Conservation (phyloP, 768 basidiomycete genomes). For the Cantharellus anzutake region DNA sequence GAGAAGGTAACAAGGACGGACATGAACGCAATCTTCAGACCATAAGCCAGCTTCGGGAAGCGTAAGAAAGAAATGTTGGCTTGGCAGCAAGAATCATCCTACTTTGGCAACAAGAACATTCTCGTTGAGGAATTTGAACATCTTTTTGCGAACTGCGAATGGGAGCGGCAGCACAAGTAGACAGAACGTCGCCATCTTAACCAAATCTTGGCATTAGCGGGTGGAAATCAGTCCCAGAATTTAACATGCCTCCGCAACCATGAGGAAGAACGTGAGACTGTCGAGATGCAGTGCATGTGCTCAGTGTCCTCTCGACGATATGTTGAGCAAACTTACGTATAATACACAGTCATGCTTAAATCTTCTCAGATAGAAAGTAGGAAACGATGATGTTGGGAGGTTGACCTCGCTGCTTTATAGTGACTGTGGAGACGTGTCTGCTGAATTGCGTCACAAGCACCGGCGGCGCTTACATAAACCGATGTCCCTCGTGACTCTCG, state of each 20-base stretch:
- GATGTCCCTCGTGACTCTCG: too few species aligned
- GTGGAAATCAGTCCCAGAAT: neutral
- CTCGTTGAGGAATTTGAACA: conserved; percentile 18
- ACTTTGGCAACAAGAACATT: conserved; percentile 40
- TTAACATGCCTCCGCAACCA: conserved; percentile 44
- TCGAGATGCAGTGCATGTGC: neutral
- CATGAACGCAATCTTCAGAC: conserved; percentile 89
- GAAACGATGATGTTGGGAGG: too few species aligned
- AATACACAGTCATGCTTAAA: neutral
- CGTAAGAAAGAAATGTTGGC: conserved; percentile 12
- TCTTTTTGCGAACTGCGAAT: conserved; percentile 33
- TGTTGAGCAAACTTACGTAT: neutral
- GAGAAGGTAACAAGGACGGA: conserved; percentile 23
- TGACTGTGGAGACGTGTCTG: neutral
- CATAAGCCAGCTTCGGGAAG: conserved; percentile 46
- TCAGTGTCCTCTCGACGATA: neutral
- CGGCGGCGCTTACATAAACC: too few species aligned
- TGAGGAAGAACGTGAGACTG: conserved; percentile 52
- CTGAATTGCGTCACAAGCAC: neutral
- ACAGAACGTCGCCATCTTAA: conserved; percentile 66
- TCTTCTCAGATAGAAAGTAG: too few species aligned
- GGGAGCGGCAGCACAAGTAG: conserved; percentile 75
- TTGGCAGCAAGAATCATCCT: conserved; percentile 14
- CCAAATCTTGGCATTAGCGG: neutral
- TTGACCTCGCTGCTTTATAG: neutral